A percentile compares a stretch with the other conserved stretches of the same genome.
phyloP scores from a whole-genome alignment of 352 stramenopile species.

The Globisporangium radiosum region DNA sequence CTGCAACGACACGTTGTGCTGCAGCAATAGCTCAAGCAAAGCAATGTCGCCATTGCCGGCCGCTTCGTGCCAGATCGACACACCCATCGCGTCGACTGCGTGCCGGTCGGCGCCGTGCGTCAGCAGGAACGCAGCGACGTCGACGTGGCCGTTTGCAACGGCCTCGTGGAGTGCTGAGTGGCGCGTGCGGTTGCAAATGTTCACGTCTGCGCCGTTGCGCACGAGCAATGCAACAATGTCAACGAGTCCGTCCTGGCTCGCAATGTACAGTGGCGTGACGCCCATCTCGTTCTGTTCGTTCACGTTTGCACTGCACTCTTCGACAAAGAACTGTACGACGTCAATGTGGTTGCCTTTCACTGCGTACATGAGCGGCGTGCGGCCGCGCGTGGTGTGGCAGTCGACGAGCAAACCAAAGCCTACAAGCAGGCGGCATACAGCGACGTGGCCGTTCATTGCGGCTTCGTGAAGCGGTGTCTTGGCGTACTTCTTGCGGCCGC shows the following conservation, averaged over 20 bases:
- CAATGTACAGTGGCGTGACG: constrained; percentile 65
- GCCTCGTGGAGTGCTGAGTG: constrained; percentile 65
- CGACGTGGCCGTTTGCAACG: constrained; percentile 43
- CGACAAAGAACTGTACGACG: constrained; percentile 34
- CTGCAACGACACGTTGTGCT: constrained; percentile 41
- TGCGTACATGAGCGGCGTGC: constrained; percentile 74
- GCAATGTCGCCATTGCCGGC: constrained; percentile 50
- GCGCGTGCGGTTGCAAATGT: constrained; percentile 52
- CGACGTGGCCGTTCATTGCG: constrained; percentile 52
- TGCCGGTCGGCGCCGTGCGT: constrained; percentile 53
- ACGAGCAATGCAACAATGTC: constrained; percentile 45
- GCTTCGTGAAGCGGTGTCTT: constrained; percentile 71
- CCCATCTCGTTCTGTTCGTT: constrained; percentile 80
- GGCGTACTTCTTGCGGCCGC: constrained; percentile 58
- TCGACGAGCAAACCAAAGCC: constrained; percentile 57
- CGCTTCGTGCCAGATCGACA: constrained; percentile 77
- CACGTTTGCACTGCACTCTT: constrained; percentile 41
- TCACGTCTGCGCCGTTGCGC: constrained; percentile 41
- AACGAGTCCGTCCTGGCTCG: constrained; percentile 43
- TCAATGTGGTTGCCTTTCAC: constrained; percentile 57
- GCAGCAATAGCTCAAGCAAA: constrained; percentile 53
- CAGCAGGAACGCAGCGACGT: constrained; percentile 43
- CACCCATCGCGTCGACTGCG: constrained; percentile 69
- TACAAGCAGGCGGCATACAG: constrained; percentile 44
- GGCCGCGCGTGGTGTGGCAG: constrained; percentile 68